Conservation (phyloP, 352 stramenopile genomes). For the Stephanocyclus meneghinianus region DNA sequence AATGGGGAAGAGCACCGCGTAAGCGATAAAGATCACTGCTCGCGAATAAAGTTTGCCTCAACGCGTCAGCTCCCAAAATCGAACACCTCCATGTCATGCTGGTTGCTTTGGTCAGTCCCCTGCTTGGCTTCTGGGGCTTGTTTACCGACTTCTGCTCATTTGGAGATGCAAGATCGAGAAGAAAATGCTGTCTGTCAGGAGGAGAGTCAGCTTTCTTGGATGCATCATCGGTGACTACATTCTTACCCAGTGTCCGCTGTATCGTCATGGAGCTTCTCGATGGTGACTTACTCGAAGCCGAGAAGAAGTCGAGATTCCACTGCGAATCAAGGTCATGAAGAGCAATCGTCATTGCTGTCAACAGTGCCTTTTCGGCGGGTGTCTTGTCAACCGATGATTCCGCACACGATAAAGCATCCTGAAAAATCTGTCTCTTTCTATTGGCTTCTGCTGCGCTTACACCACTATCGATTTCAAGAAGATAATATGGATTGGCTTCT, state of each 20-base stretch:
- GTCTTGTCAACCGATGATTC: constrained; percentile 1
- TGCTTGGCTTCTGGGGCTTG: neutral
- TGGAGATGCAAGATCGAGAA: neutral
- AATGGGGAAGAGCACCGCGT: neutral
- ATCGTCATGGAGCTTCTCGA: neutral
- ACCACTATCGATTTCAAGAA: constrained; percentile 8
- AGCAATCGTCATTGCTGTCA: constrained; percentile 26
- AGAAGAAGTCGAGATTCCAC: constrained; percentile 20
- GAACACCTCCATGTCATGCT: too few species aligned
- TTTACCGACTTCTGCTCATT: neutral
- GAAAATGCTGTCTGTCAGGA: neutral
- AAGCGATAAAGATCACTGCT: neutral
- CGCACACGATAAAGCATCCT: constrained; percentile 14
- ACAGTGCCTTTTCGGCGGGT: constrained; percentile 21
- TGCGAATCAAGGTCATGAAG: constrained; percentile 27
- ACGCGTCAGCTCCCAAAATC: too few species aligned
- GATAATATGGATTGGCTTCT: neutral
- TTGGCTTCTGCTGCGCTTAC: neutral
- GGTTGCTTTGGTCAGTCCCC: neutral
- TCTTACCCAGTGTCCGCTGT: constrained; percentile 14
- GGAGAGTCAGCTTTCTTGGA: neutral
- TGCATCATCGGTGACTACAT: neutral
- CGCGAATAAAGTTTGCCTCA: too few species aligned
- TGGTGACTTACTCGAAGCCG: neutral
- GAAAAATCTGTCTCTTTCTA: constrained; percentile 7